Conservation (phyloP, 108 stramenopile species). For the Epithemia pelagica region DNA sequence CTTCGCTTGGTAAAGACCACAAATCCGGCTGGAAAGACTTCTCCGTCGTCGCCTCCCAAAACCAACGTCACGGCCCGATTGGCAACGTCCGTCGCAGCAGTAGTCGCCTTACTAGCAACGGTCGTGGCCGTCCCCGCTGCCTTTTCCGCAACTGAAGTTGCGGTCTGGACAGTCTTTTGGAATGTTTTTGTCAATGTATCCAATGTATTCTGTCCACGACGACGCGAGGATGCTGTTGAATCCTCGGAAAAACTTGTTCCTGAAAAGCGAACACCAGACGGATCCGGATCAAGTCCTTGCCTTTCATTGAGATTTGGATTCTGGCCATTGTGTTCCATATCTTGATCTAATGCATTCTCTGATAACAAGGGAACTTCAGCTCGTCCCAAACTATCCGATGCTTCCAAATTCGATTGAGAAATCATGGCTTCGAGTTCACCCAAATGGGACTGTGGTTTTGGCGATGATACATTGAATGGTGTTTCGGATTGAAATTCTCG, state of each 20-base stretch:
- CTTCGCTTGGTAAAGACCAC: slow-evolving; percentile 36
- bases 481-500: too few species aligned
- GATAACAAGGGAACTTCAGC: neutral
- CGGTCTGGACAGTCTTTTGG: slow-evolving; percentile 7
- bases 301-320: too few species aligned
- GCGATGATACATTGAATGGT: too few species aligned
- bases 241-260: neutral
- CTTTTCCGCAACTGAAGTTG: slow-evolving; percentile 8
- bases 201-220: neutral
- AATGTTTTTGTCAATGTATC: slow-evolving; percentile 1
- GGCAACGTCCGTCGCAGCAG: slow-evolving; percentile 10
- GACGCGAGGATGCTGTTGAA: neutral
- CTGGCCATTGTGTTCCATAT: neutral
- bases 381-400: too few species aligned
- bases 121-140: slow-evolving; percentile 3
- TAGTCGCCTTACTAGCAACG: neutral
- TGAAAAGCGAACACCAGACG: neutral
- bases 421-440: too few species aligned
- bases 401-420: too few species aligned
- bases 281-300: neutral
- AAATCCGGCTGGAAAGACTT: slow-evolving; percentile 24
- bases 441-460: neutral
- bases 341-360: too few species aligned
- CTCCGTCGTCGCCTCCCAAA: slow-evolving; percentile 3
- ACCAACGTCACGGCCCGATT: slow-evolving; percentile 15